Conservation (phyloP, 306 rosid genomes). For the Pterocarpus macrocarpus region DNA sequence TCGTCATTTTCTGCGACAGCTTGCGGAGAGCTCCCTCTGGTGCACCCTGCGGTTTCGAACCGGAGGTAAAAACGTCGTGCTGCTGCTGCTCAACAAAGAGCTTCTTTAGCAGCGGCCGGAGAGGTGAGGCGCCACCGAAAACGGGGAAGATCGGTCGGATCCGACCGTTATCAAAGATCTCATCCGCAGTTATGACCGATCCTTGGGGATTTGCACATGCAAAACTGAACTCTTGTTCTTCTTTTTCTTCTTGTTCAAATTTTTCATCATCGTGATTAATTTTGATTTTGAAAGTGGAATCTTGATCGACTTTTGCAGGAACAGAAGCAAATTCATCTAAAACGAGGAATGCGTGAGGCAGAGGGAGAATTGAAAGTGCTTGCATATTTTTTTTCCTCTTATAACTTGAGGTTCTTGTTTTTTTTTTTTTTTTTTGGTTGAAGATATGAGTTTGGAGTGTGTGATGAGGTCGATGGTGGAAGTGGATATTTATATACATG, state of each 20-base stretch:
- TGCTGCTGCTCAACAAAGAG: constrained; percentile 44
- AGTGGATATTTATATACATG: too few relatives aligned
- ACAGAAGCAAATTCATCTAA: neutral
- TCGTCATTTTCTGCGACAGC: too few relatives aligned
- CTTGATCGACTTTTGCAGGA: neutral
- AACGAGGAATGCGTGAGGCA: neutral
- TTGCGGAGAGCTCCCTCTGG: neutral
- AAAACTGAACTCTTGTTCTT: constrained; percentile 66
- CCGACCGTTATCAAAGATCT: constrained; percentile 64
- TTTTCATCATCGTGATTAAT: neutral
- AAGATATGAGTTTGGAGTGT: neutral
- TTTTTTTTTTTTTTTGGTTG: too few relatives aligned
- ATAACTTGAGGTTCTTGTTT: too few relatives aligned
- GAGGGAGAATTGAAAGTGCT: neutral
- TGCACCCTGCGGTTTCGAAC: neutral
- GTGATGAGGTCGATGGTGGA: neutral
- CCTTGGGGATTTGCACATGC: constrained; percentile 50
- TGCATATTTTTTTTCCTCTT: neutral
- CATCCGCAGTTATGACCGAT: constrained; percentile 61
- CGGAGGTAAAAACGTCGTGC: neutral
- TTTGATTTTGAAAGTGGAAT: neutral
- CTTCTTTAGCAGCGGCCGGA: constrained; percentile 28
- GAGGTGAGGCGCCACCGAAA: constrained; percentile 50
- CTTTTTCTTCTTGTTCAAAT: neutral
- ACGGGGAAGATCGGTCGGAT: constrained; percentile 56